Percentiles rank a stretch among this genome's conserved stretches.
phyloP scores from a whole-genome alignment of 2,329 filamentous ascomycete species.

The Sclerotinia sclerotiorum region DNA sequence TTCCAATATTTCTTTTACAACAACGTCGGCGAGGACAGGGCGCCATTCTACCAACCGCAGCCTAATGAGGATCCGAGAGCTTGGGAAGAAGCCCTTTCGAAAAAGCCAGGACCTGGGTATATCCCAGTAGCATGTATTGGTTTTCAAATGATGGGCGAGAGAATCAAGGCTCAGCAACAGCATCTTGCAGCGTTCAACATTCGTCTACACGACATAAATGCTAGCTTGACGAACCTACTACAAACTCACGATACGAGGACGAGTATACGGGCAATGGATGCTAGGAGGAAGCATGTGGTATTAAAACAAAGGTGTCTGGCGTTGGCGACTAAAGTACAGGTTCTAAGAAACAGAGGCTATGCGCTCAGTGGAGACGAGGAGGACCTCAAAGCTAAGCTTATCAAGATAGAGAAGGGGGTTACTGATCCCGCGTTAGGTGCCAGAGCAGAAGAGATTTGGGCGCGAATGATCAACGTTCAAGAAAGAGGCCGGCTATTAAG shows the following conservation, averaged over 20 bases:
- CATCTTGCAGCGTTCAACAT: constrained; percentile 69
- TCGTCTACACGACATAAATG: constrained; percentile 77
- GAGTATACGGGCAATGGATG: constrained; percentile 70
- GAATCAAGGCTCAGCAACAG: constrained; percentile 69
- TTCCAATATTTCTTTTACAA: constrained; percentile 90
- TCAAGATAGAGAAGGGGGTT: constrained; percentile 65
- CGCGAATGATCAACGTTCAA: constrained; percentile 71
- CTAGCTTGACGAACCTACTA: constrained; percentile 68
- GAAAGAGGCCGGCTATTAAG: constrained; percentile 72
- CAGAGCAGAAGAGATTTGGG: constrained; percentile 83
- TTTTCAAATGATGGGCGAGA: constrained; percentile 68
- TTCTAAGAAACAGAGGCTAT: constrained; percentile 78
- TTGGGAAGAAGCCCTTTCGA: constrained; percentile 81
- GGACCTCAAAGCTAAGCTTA: constrained; percentile 69
- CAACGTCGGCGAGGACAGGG: constrained; percentile 69
- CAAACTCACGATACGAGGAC: constrained; percentile 75
- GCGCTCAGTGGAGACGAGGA: constrained; percentile 78
- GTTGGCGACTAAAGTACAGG: constrained; percentile 76
- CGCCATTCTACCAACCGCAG: constrained; percentile 73
- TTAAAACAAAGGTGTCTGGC: constrained; percentile 72
- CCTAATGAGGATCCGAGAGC: constrained; percentile 71
- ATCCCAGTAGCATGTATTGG: constrained; percentile 76
- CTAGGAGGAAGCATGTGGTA: constrained; percentile 68
- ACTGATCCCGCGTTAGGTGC: constrained; percentile 74
- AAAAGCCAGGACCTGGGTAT: constrained; percentile 73